These are phyloP conservation scores for Sphagnum contortum DNA, from an alignment of 225 moss, liverwort and hornwort genomes.

Conservation along the genomic window DNA sequence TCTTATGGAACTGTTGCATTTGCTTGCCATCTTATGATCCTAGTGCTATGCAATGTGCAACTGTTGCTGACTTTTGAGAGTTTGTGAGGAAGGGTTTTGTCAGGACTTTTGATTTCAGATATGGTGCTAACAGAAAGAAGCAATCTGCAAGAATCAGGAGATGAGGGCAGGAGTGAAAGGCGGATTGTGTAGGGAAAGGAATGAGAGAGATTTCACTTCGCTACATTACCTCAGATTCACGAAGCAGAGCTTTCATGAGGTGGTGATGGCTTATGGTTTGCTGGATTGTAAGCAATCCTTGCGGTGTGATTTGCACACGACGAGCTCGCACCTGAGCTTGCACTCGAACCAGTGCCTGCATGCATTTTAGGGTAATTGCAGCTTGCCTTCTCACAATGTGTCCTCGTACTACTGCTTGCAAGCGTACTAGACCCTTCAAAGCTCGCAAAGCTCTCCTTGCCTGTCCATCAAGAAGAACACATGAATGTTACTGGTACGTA, in stretches of 20 bases:
- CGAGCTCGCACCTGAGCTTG: constrained; percentile 94
- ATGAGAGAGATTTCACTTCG: too few relatives aligned
- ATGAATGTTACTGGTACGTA: neutral
- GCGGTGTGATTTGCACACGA: constrained; percentile 80
- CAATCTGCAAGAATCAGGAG: too few relatives aligned
- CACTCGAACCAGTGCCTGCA: constrained; percentile 92
- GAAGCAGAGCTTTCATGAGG: constrained; percentile 70
- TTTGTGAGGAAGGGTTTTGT: too few relatives aligned
- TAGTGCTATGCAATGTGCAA: too few relatives aligned
- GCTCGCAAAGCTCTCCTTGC: constrained; percentile 84
- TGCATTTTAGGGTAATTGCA: constrained; percentile 86
- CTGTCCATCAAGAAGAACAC: constrained; percentile 20
- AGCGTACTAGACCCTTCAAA: constrained; percentile 76
- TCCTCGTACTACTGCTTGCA: constrained; percentile 87
- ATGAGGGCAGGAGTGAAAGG: too few relatives aligned
- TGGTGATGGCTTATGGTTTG: constrained; percentile 73
- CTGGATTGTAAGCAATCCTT: constrained; percentile 69
- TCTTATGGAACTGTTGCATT: too few relatives aligned
- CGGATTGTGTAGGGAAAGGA: too few relatives aligned
- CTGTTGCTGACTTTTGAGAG: too few relatives aligned
- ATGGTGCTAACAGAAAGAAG: too few relatives aligned
- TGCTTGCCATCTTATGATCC: too few relatives aligned
- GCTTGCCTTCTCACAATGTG: constrained; percentile 90
- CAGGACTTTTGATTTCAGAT: too few relatives aligned
- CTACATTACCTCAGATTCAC: constrained; percentile 67